Conservation (phyloP, 805 yeast genomes). For the Nakazawaea ernobii region DNA sequence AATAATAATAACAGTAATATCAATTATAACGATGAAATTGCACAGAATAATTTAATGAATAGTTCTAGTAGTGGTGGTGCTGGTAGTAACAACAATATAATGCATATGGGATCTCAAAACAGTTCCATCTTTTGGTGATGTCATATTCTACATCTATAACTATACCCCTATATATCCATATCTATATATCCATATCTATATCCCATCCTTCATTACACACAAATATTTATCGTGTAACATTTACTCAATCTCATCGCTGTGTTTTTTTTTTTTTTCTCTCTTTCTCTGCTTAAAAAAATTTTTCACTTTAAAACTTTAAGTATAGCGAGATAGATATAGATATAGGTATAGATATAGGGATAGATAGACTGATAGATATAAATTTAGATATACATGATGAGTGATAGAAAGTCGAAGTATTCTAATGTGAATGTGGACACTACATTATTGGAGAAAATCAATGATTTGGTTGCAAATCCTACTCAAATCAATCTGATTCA, state of each 20-base stretch:
- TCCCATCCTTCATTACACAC: no score
- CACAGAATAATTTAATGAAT: not conserved
- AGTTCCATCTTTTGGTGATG: not conserved
- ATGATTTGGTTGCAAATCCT: not conserved
- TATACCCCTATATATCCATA: not conserved
- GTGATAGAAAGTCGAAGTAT: not conserved
- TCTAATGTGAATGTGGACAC: slow-evolving; percentile 3
- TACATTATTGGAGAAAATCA: not conserved
- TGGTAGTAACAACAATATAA: not conserved
- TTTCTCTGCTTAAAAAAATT: not conserved
- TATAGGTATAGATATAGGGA: no score
- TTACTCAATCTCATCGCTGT: slow-evolving; percentile 1
- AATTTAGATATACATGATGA: not conserved
- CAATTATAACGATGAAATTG: not conserved
- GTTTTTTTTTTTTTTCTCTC: no score
- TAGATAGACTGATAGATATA: no score
- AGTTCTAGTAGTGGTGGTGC: no score
- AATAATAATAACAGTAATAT: not conserved
- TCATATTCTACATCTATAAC: not conserved
- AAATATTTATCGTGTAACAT: not conserved
- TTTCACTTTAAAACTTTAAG: not conserved
- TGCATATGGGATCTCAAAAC: slow-evolving; percentile 1
- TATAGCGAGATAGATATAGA: no score
- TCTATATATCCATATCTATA: no score
- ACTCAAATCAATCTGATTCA: slow-evolving; percentile 15